Percentiles rank a stretch among this genome's conserved stretches.
Evolutionary conservation across 2,329 filamentous ascomycete species (phyloP).

Genomic region (Microcera coccophila): DNA sequence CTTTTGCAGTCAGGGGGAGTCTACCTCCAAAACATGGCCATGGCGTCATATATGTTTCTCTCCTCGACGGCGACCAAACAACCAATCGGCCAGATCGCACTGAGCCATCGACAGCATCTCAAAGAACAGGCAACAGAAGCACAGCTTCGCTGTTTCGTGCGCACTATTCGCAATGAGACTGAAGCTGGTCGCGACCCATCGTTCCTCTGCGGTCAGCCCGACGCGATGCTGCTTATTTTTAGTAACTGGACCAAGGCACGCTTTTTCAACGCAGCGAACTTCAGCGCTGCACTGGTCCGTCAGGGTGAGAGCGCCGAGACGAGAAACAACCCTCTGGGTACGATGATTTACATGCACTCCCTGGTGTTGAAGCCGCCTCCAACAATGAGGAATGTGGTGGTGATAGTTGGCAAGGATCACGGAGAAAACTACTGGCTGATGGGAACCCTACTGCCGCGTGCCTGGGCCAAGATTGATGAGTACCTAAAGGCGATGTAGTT

Average conservation of each 20-base stretch:
- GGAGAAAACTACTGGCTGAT: constrained; percentile 6
- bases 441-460: constrained; percentile 1
- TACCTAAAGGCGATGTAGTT: constrained; percentile 1
- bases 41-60: constrained; percentile 19
- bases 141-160: constrained; percentile 29
- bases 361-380: background rate
- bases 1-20: constrained; percentile 14
- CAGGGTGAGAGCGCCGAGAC: background rate
- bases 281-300: constrained; percentile 2
- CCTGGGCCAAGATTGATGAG: constrained; percentile 7
- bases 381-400: constrained; percentile 1
- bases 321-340: constrained; percentile 4
- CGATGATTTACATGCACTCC: constrained; percentile 6
- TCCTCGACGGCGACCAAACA: constrained; percentile 17
- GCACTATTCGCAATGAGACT: constrained; percentile 8
- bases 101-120: constrained; percentile 30
- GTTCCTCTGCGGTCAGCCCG: constrained; percentile 31
- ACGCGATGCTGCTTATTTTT: constrained; percentile 33
- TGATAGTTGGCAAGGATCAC: constrained; percentile 8
- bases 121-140: constrained; percentile 32
- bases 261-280: constrained; percentile 4
- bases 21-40: constrained; percentile 28
- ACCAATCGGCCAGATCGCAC: constrained; percentile 29
- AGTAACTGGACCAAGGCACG: constrained; percentile 13
- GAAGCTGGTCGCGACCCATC: constrained; percentile 6